Conservation (phyloP, 2,329 filamentous ascomycete genomes). For the Orbilia brochopaga region DNA sequence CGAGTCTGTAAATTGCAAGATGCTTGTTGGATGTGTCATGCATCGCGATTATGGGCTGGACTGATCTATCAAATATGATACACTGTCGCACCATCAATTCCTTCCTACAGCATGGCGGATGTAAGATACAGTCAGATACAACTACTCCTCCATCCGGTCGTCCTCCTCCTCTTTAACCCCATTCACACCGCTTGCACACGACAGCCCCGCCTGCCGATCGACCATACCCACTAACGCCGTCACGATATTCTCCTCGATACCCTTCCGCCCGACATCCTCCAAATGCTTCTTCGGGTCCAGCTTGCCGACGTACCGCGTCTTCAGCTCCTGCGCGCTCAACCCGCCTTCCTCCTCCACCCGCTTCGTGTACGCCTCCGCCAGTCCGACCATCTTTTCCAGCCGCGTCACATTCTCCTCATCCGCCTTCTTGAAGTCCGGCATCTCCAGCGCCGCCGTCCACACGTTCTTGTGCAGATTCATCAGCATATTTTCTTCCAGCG, state of each 20-base stretch:
- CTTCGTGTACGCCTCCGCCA: constrained; percentile 98
- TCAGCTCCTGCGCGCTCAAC: constrained; percentile 93
- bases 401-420: constrained; percentile 84
- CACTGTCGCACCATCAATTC: neutral
- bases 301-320: constrained; percentile 98
- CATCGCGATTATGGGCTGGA: neutral
- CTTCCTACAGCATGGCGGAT: neutral
- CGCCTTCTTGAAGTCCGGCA: constrained; percentile 92
- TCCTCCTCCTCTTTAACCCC: constrained; percentile 74
- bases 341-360: constrained; percentile 98
- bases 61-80: neutral
- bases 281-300: constrained; percentile 99
- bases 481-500: constrained; percentile 97
- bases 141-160: constrained; percentile 53
- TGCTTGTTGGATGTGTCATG: neutral
- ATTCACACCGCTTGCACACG: constrained; percentile 66
- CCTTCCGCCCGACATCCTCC: constrained; percentile 91
- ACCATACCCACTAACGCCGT: constrained; percentile 99
- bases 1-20: too few relatives aligned
- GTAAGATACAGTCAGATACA: neutral
- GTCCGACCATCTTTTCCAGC: constrained; percentile 81
- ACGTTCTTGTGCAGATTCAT: constrained; percentile 99
- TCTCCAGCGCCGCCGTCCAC: constrained; percentile 96
- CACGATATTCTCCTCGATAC: constrained; percentile 99
- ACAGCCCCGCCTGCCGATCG: constrained; percentile 95